Base-by-base conservation (phyloP, 208 protist species). In the Wallacemonas sp. region DNA sequence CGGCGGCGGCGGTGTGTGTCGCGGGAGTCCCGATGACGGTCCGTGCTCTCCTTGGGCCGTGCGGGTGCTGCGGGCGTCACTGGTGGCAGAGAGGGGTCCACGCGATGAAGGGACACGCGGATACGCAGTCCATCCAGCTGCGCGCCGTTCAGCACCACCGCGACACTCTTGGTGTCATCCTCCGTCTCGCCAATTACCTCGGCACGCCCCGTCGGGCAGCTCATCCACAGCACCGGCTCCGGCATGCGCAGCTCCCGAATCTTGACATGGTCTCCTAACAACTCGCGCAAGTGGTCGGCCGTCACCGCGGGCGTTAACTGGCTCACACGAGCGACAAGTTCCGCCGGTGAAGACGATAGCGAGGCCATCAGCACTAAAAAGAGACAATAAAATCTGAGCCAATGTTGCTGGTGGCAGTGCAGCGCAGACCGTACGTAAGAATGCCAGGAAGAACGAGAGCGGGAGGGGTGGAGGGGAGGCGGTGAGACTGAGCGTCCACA, bases 201-300 rank as follows among this genome's bases (percentile, higher is more conserved):
- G 0, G 72, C 79, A 9, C 79, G 66, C 0, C 79, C 79, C 0
- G 50, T 76, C 9, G 79, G 79, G 39, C 74, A 81, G 4, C 39
- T 62, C 13, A 71, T 66, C 79, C 79, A 86, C 34, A 76, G 37
- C 13, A 71, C 46, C 29, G 79, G 68, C 1, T 46, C 65, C 6
- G 79, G 79, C 79, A 86, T 67, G 29, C 38, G 53, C 1, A 85
- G 34, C 21, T 66, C 22, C 9, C 62, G 45, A 0, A 85, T 36
- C 17, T 48, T 52, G 13, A 69, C 79, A 34, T 66, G 60, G 21
- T 54, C 53, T n/a, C 66, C 41, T 6, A 86, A 48, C 19, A 86
- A 33, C 66, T 81, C 76, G 50, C 68, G 79, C 6, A 86, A 38
- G 36, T 86, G 79, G 26, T 45, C 60, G 30, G 76, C 76, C 19